These are phyloP conservation scores for Penicillium angulare DNA, from an alignment of 495 filamentous ascomycete genomes.

Conservation along the genomic window DNA sequence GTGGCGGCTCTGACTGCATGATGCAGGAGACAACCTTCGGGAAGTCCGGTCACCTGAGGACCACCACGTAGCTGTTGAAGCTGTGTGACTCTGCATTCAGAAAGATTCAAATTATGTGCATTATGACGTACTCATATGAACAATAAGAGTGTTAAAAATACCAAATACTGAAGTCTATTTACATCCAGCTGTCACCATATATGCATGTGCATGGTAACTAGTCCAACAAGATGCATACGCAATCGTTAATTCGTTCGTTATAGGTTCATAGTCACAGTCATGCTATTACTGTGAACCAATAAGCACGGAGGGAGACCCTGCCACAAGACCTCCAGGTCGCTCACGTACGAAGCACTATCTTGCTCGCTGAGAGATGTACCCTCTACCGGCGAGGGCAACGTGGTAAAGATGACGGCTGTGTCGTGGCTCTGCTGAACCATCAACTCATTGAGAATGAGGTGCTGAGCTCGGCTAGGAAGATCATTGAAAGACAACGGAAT, in stretches of 20 bases:
- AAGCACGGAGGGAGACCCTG: slow-evolving; percentile 66
- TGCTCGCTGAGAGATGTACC: slow-evolving; percentile 69
- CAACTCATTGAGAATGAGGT: slow-evolving; percentile 82
- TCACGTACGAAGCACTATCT: slow-evolving; percentile 68
- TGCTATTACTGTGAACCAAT: slow-evolving; percentile 83
- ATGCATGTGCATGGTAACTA: not conserved
- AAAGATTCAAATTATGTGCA: too few relatives aligned
- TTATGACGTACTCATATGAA: too few relatives aligned
- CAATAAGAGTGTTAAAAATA: too few relatives aligned
- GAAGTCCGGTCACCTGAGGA: too few relatives aligned
- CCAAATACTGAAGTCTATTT: too few relatives aligned
- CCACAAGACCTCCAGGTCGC: slow-evolving; percentile 73
- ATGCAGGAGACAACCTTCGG: not conserved
- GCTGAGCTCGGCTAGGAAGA: slow-evolving; percentile 76
- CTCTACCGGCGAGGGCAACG: slow-evolving; percentile 72
- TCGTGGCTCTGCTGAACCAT: slow-evolving; percentile 67
- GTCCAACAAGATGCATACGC: slow-evolving; percentile 5
- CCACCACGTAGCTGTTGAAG: too few relatives aligned
- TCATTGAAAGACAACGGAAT: slow-evolving; percentile 80
- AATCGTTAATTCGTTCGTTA: slow-evolving; percentile 34
- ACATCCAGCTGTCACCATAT: not conserved
- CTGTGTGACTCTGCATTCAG: not conserved
- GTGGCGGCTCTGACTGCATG: slow-evolving; percentile 14
- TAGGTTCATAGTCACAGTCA: slow-evolving; percentile 86
- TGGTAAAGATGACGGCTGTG: slow-evolving; percentile 81